Conservation (phyloP, 805 yeast species). For the Zygoascus flipseniorum region DNA sequence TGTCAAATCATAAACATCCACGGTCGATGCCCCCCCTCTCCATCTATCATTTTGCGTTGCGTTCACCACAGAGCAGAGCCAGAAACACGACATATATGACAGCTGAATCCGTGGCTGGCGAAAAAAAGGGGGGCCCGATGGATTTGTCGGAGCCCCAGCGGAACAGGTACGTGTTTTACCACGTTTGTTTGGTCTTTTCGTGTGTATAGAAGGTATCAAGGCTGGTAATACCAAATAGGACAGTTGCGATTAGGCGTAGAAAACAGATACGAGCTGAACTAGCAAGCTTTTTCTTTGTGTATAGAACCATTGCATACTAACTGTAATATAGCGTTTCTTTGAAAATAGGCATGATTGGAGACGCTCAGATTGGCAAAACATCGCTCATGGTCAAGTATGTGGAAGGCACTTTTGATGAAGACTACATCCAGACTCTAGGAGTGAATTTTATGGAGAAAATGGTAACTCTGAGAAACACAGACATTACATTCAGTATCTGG, state of each 20-base stretch:
- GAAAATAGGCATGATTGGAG: conserved; percentile 90
- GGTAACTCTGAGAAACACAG: conserved; percentile 74
- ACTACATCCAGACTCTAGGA: conserved; percentile 88
- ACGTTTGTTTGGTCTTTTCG: too few relatives aligned
- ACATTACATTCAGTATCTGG: conserved; percentile 87
- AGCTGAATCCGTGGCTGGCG: background rate
- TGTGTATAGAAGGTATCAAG: too few relatives aligned
- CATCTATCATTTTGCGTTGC: background rate
- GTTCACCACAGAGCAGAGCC: background rate
- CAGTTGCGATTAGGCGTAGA: too few relatives aligned
- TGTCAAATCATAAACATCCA: background rate
- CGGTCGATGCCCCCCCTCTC: background rate
- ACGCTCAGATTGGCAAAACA: conserved; percentile 93
- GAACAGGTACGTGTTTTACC: conserved; percentile 5
- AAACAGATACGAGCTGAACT: too few relatives aligned
- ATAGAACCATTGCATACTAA: too few relatives aligned
- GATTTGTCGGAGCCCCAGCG: conserved; percentile 23
- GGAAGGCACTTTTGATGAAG: conserved; percentile 88
- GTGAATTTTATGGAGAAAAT: conserved; percentile 92
- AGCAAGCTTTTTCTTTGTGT: too few relatives aligned
- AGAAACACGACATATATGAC: background rate
- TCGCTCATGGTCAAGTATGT: conserved; percentile 95
- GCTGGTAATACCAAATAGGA: too few relatives aligned
- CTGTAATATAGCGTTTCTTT: conserved; percentile 28
- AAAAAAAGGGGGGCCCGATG: conserved; percentile 14